A percentile compares a stretch with the other conserved stretches of the same genome.
Conservation (phyloP, 768 basidiomycete species). For the Russula sp. region DNA sequence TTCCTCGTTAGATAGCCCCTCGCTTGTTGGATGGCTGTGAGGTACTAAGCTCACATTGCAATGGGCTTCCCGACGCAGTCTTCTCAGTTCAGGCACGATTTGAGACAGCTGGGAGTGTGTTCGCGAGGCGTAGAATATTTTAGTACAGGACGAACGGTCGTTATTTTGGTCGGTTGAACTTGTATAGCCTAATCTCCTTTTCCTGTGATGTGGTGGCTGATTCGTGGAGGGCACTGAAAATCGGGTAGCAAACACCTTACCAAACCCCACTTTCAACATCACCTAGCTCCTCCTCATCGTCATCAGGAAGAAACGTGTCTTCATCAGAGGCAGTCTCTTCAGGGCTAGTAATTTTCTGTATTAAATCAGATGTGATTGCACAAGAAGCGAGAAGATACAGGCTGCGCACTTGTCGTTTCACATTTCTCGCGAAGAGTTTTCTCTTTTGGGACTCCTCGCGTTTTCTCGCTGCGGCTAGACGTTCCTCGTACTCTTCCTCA, state of each 20-base stretch:
- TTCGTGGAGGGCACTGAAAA: background rate
- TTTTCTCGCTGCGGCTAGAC: slow-evolving; percentile 51
- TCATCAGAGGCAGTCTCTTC: slow-evolving; percentile 20
- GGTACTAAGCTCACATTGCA: background rate
- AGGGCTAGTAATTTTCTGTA: background rate
- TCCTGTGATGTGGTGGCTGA: background rate
- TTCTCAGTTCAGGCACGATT: slow-evolving; percentile 75
- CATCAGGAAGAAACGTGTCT: slow-evolving; percentile 13
- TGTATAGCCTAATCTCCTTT: background rate
- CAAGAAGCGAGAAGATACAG: background rate
- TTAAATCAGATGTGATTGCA: background rate
- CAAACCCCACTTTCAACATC: background rate
- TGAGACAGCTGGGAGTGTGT: slow-evolving; percentile 96
- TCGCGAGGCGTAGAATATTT: slow-evolving; percentile 90
- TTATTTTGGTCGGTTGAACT: slow-evolving; percentile 23
- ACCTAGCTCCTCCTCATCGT: slow-evolving; percentile 2
- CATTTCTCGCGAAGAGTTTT: slow-evolving; percentile 47
- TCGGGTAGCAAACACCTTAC: background rate
- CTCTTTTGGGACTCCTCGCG: slow-evolving; percentile 51
- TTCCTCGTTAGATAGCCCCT: background rate
- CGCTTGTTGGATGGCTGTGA: background rate
- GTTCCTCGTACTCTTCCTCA: slow-evolving; percentile 56
- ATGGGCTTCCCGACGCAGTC: slow-evolving; percentile 44
- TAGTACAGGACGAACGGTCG: slow-evolving; percentile 59
- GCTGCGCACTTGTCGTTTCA: slow-evolving; percentile 50